phyloP scores from a whole-genome alignment of 2,329 filamentous ascomycete species.

The Trichoderma sp. region DNA sequence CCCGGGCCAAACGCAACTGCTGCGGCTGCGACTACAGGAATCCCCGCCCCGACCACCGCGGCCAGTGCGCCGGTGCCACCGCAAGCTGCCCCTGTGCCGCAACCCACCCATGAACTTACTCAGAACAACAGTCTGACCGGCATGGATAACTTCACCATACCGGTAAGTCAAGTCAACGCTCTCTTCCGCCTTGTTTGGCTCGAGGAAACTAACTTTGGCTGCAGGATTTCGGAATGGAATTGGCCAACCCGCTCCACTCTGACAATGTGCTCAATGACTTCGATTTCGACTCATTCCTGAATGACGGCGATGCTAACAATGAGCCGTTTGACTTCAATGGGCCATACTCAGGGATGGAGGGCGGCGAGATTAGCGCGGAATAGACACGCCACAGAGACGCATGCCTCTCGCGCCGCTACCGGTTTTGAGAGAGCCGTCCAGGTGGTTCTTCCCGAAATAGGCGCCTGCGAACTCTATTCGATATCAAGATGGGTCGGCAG shows the following conservation, averaged over 20 bases:
- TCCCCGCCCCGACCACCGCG: conserved; percentile 31
- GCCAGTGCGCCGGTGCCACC: conserved; percentile 35
- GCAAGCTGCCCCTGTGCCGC: conserved; percentile 42
- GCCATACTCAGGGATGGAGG: conserved; percentile 52
- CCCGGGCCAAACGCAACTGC: conserved; percentile 31
- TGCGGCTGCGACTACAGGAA: conserved; percentile 27
- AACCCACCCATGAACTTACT: conserved; percentile 46
- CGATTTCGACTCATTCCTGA: conserved; percentile 65
- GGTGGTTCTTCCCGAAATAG: neutral
- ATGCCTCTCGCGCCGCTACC: neutral
- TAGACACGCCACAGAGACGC: conserved; percentile 28
- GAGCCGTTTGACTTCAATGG: conserved; percentile 54
- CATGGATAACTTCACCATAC: conserved; percentile 43
- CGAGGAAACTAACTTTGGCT: conserved; percentile 18
- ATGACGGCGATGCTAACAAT: conserved; percentile 50
- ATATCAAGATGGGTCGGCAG: conserved; percentile 7
- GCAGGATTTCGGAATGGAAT: conserved; percentile 51
- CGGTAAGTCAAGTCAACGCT: conserved; percentile 39
- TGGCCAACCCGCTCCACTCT: conserved; percentile 52
- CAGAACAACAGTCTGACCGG: conserved; percentile 41
- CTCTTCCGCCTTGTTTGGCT: neutral
- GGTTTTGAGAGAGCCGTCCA: neutral
- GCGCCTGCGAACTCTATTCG: neutral
- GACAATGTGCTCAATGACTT: conserved; percentile 63
- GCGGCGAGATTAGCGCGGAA: conserved; percentile 57